Evolutionary conservation across 306 rosid genomes (phyloP), one percentile per base, ranked within the genome.

Genomic region (Vigna mungo): DNA sequence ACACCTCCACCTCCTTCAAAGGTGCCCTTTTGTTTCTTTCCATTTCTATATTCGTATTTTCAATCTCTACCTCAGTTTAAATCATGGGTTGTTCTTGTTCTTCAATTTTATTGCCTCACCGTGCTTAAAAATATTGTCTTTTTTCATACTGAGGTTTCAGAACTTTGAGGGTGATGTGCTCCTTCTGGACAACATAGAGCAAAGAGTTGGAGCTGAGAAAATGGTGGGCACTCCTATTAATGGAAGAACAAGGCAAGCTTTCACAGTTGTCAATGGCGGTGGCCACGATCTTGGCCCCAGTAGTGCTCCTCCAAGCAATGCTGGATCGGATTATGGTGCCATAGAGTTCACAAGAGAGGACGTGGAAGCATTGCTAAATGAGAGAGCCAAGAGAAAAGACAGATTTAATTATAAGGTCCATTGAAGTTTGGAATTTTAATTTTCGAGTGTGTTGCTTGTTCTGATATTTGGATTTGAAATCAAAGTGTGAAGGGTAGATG

Each of bases 261-360:
- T 92, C 67, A 78, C 86, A 0, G 53, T 84, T 59, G 93, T 92
- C 13, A 95, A 95, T 71, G 97, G 96, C 64, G 97, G 96, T 3
- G 96, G 90, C 7, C 93, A 84, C 11, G 96, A 92, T 65, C 81
- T 92, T 70, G 75, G 88, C 75, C 91, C 90, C 11, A 67, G 69
- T 39, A 95, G 97, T 56, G 85, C 94, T 58, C 97, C 99, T 39
- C 88, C 88, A 7, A 92, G 99, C 89, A 86, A 84, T 86, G 97
- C 99, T 9, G 96, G 97, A 63, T 95, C 97, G 6, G 99, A 95
- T 20, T 88, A 84, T 62, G 97, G 95, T 75, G 72, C 84, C 43
- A 82, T 90, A 65, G 99, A 95, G 89, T 95, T 95, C 69, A 87
- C 92, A 21, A 92, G 96, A 85, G 99, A 95, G 72, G 97, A 95